Percentiles rank a stretch among this genome's conserved stretches.
Conservation (phyloP, 2,329 filamentous ascomycete genomes). For the Cercospora canescens region DNA sequence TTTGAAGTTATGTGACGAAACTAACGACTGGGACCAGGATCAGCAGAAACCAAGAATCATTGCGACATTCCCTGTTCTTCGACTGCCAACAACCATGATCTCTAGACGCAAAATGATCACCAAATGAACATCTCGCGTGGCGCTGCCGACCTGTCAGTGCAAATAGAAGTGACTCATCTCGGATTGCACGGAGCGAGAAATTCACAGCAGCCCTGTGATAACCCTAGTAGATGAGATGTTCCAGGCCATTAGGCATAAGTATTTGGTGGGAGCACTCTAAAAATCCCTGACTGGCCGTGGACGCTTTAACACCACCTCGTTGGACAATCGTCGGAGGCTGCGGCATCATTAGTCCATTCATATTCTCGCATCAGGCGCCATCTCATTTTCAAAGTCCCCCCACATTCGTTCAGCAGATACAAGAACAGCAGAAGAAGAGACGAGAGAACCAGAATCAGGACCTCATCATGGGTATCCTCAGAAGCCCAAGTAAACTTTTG, state of each 20-base stretch:
- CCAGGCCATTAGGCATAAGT: slow-evolving; percentile 5
- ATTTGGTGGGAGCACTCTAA: neutral
- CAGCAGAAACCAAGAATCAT: slow-evolving; percentile 1
- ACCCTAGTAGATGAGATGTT: neutral
- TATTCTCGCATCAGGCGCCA: neutral
- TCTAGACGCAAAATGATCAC: neutral
- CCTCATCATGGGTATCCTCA: slow-evolving; percentile 10
- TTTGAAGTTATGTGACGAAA: neutral
- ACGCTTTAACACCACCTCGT: neutral
- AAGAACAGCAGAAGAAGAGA: neutral
- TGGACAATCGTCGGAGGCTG: neutral
- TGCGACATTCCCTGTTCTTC: neutral
- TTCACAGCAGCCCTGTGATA: neutral
- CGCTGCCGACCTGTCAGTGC: neutral
- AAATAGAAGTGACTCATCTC: slow-evolving; percentile 13
- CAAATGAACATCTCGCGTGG: neutral
- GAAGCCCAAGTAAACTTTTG: slow-evolving; percentile 4
- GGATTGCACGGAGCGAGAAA: neutral
- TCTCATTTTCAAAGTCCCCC: neutral
- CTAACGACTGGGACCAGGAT: neutral
- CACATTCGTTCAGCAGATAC: slow-evolving; percentile 1
- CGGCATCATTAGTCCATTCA: slow-evolving; percentile 1
- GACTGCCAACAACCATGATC: neutral
- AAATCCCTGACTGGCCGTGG: neutral
- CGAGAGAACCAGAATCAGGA: neutral